Conservation (phyloP, 1,139 yeast species). For the Casaregolazyma lundiana region DNA sequence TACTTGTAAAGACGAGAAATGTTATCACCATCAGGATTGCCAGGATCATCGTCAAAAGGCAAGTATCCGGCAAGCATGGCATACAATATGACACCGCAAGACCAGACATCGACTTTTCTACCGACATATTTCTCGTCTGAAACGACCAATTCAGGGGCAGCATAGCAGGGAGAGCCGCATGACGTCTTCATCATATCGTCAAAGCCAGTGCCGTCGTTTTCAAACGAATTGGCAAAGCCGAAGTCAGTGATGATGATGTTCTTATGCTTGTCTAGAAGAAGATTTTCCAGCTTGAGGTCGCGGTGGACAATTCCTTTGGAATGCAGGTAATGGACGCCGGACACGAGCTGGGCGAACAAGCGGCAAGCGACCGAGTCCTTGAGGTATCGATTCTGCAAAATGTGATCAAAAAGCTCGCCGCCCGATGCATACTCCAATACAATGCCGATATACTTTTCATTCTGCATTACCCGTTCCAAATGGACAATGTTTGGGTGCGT, state of each 20-base stretch:
- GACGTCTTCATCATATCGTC: constrained; percentile 87
- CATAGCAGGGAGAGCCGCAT: constrained; percentile 98
- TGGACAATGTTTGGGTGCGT: constrained; percentile 92
- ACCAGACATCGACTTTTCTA: constrained; percentile 95
- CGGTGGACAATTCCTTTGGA: constrained; percentile 78
- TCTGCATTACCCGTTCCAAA: constrained; percentile 87
- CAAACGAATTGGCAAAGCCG: constrained; percentile 89
- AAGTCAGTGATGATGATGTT: constrained; percentile 77
- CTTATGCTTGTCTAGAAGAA: constrained; percentile 71
- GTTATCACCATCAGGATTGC: constrained; percentile 93
- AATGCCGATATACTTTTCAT: constrained; percentile 92
- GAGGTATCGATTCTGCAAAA: constrained; percentile 76
- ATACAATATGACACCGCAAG: constrained; percentile 88
- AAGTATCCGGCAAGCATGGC: constrained; percentile 97
- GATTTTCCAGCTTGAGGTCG: constrained; percentile 67
- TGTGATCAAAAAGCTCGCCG: constrained; percentile 93
- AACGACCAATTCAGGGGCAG: constrained; percentile 94
- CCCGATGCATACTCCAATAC: constrained; percentile 96
- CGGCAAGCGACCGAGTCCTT: constrained; percentile 85
- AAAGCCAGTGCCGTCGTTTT: constrained; percentile 24
- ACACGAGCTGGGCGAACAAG: constrained; percentile 84
- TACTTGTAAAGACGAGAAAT: constrained; percentile 87
- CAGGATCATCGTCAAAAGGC: constrained; percentile 97
- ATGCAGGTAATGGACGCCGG: constrained; percentile 91
- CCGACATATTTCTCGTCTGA: constrained; percentile 87